Evolutionary conservation across 139 green algal species (phyloP).

Genomic region (Micractinium conductrix): DNA sequence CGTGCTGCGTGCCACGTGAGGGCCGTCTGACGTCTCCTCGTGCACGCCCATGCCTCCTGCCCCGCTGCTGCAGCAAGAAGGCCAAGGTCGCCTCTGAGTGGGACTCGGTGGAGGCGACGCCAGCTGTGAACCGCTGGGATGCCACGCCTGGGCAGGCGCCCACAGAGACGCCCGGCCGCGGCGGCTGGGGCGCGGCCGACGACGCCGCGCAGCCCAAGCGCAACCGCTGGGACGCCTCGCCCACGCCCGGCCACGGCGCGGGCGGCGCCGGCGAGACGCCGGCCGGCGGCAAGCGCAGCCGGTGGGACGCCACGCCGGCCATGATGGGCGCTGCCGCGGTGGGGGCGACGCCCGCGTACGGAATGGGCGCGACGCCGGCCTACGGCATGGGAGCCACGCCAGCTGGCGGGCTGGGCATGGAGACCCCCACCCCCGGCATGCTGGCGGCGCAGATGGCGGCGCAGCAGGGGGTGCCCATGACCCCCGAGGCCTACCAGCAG

Average conservation of each 20-base stretch:
- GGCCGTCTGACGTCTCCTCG: too few relatives aligned
- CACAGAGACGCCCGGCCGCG: too few relatives aligned
- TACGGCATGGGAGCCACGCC: constrained; percentile 72
- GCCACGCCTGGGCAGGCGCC: constrained; percentile 75
- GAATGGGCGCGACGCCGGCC: constrained; percentile 44
- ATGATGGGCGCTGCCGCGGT: constrained; percentile 2
- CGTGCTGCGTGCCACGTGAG: too few relatives aligned
- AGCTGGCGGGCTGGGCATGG: constrained; percentile 69
- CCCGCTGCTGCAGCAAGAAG: constrained; percentile 57
- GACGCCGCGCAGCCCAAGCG: constrained; percentile 63
- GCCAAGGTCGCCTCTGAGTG: constrained; percentile 76
- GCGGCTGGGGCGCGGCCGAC: constrained; percentile 24
- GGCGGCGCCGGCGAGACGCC: constrained; percentile 17
- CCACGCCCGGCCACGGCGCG: constrained; percentile 38
- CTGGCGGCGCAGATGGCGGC: constrained; percentile 24
- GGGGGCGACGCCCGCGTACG: constrained; percentile 42
- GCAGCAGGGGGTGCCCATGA: constrained; percentile 64
- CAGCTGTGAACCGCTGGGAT: constrained; percentile 70
- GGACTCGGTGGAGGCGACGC: constrained; percentile 85
- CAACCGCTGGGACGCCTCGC: constrained; percentile 62
- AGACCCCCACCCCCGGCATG: constrained; percentile 60
- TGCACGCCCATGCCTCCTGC: neutral
- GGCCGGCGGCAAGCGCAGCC: constrained; percentile 60
- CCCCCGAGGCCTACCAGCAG: constrained; percentile 81
- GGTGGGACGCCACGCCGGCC: constrained; percentile 53